Base-by-base conservation (phyloP, 139 green algal genomes). In the Astrephomene gubernaculifera region DNA sequence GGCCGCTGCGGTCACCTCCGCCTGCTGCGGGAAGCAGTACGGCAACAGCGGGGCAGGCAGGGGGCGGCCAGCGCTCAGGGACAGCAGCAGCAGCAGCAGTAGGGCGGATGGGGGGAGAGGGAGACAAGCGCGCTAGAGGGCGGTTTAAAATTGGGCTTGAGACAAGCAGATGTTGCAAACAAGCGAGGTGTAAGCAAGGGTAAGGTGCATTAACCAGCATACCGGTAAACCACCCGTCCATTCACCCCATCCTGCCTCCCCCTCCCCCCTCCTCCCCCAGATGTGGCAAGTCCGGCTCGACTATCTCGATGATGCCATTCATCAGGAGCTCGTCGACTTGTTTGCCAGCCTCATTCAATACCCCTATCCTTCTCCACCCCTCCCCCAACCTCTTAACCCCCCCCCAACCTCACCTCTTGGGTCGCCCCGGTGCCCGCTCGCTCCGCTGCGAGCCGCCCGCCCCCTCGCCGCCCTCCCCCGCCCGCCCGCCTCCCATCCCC, bases 401-500 rank as follows among this genome's bases (percentile, higher is more conserved):
- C 27, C 2, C 39, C 41, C 39, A 2, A 25, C 27, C 74, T 71
- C 61, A 82, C 74, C 74, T 82, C 74, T 82, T 82, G 38, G 74
- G 74, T 38, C 74, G 74, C 0, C 74, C 74, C 24, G 74, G 38
- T 36, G 54, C 74, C 9, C 73, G 52, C 73, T 81, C 73, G 21
- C 73, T 53, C 1, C 73, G 52, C 17, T 36, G 43, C 70, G 70
- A 63, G 43, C 70, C 70, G 43, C 70, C 61, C n/a, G 70, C 65
- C 35, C 65, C 44, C 65, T 2, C 65, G 35, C 10, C 65, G 35
- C 12, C 33, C 27, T 33, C 65, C 65, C 49, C 49, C 49, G 43
- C 70, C 72, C 72, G 52, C 25, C 21, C 33, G 33, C 52, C 49
- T 81, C 72, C 72, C 53, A 6, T 9, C 49, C 52, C 71, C 71